Evolutionary conservation across 1,284 basidiomycete species (phyloP).

Genomic region (Pholiota adiposa): DNA sequence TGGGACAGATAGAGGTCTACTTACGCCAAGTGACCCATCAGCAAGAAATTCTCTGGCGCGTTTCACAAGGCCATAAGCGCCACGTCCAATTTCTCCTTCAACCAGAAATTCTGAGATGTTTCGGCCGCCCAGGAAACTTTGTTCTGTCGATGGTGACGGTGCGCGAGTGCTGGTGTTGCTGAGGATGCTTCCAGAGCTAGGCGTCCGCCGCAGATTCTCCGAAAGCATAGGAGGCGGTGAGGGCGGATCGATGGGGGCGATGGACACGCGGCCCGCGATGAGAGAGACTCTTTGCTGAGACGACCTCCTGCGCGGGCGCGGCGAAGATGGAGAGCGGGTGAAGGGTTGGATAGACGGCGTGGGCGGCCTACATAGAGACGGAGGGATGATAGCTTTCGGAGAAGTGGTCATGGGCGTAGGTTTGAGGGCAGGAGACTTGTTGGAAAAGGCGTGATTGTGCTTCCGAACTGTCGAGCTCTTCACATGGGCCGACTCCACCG

Average conservation of each 20-base stretch:
- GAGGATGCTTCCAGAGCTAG: constrained; percentile 63
- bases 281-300: constrained; percentile 83
- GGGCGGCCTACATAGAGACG: constrained; percentile 21
- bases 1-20: constrained; percentile 35
- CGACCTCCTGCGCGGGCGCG: constrained; percentile 72
- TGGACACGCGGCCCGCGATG: constrained; percentile 77
- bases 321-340: constrained; percentile 42
- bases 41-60: constrained; percentile 79
- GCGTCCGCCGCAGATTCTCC: constrained; percentile 63
- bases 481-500: constrained; percentile 27
- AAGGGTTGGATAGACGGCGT: constrained; percentile 20
- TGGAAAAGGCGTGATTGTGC: constrained; percentile 38
- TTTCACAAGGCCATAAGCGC: constrained; percentile 98
- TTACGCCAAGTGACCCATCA: constrained; percentile 83
- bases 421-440: constrained; percentile 34
- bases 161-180: constrained; percentile 65
- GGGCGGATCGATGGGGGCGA: constrained; percentile 71
- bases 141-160: constrained; percentile 58
- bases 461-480: constrained; percentile 26
- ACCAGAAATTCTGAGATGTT: constrained; percentile 83
- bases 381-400: constrained; percentile 25
- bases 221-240: constrained; percentile 59
- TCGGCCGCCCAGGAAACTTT: constrained; percentile 59
- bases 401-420: constrained; percentile 27
- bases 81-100: constrained; percentile 87